Evolutionary conservation across 148 eudicot species (phyloP).

Genomic region (Nyssa sinensis): DNA sequence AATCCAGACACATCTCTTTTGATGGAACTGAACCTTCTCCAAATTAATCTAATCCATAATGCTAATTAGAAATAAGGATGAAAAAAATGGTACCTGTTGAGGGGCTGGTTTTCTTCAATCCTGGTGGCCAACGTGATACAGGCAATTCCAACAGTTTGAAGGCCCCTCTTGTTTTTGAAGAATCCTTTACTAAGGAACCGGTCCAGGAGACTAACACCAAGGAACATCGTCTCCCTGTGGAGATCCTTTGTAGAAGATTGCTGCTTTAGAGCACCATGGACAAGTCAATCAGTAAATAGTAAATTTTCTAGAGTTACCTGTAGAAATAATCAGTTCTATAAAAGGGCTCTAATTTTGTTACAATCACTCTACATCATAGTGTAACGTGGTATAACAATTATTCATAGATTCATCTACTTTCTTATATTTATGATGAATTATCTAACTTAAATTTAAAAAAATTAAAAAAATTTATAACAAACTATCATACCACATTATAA

Average conservation of each 20-base stretch:
- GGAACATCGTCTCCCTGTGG: slow-evolving; percentile 74
- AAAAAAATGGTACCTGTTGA: slow-evolving; percentile 51
- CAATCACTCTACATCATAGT: too few relatives aligned
- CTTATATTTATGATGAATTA: too few relatives aligned
- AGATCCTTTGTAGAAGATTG: slow-evolving; percentile 56
- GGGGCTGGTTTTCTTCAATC: slow-evolving; percentile 94
- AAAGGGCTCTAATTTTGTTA: too few relatives aligned
- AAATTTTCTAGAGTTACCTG: too few relatives aligned
- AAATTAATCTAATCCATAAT: neutral
- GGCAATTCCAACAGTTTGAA: slow-evolving; percentile 86
- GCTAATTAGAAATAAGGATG: neutral
- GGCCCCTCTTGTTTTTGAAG: slow-evolving; percentile 60
- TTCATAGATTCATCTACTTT: too few relatives aligned
- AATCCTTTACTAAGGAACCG: slow-evolving; percentile 81
- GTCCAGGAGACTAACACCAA: slow-evolving; percentile 78
- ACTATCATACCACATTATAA: too few relatives aligned
- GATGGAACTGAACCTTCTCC: neutral
- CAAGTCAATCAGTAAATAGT: slow-evolving; percentile 5
- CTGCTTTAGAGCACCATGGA: slow-evolving; percentile 36
- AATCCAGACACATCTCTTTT: neutral
- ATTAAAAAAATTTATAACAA: too few relatives aligned
- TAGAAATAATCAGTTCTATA: too few relatives aligned
- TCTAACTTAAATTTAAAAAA: too few relatives aligned
- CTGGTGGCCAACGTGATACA: slow-evolving; percentile 91
- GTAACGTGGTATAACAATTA: too few relatives aligned